Evolutionary conservation across 306 rosid species (phyloP).

Genomic region (Castanospermum australe): DNA sequence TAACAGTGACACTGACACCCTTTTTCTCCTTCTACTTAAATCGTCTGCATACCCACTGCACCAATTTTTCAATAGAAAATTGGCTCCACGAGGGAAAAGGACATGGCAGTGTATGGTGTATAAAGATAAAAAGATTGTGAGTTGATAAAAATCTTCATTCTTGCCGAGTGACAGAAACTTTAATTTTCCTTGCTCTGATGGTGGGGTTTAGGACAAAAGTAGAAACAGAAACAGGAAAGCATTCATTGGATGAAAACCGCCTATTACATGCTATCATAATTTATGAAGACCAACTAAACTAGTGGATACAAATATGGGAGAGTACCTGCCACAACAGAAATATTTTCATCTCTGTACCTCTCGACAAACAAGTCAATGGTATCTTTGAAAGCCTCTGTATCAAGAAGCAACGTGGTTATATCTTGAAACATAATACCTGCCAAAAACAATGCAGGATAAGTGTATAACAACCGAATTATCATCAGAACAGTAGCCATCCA

Average conservation of each 20-base stretch:
- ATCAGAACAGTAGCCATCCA: background rate
- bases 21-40: background rate
- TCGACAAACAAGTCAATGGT: constrained; percentile 93
- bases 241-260: background rate
- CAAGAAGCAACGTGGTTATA: constrained; percentile 91
- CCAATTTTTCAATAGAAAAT: background rate
- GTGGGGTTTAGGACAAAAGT: background rate
- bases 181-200: background rate
- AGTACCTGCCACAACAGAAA: constrained; percentile 95
- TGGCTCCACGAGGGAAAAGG: background rate
- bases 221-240: background rate
- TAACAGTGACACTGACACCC: background rate
- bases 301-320: background rate
- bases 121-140: background rate
- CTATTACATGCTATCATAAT: background rate
- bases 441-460: constrained; percentile 1
- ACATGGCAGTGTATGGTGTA: background rate
- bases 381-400: constrained; percentile 84
- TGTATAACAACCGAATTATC: background rate
- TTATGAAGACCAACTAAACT: background rate
- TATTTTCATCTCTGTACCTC: constrained; percentile 77
- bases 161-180: background rate
- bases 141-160: background rate
- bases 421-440: constrained; percentile 96
- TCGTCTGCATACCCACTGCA: background rate